Evolutionary conservation across 345 rosid genomes (phyloP).

Genomic region (Viola odorata): DNA sequence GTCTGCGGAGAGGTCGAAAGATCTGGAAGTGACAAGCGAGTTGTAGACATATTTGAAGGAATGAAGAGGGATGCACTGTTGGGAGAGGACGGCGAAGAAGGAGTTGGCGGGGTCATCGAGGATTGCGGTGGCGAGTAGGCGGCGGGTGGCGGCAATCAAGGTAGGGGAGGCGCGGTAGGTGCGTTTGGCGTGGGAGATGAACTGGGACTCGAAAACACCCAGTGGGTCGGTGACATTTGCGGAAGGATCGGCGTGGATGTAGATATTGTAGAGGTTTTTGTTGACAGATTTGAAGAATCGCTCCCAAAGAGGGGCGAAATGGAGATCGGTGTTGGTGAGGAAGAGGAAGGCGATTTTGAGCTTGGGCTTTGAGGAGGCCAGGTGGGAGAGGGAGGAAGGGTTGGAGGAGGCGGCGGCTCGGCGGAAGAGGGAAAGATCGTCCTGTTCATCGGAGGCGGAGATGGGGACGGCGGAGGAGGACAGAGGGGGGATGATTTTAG

Average conservation of each 20-base stretch:
- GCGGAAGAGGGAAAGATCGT: constrained; percentile 62
- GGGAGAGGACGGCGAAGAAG: constrained; percentile 79
- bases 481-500: constrained; percentile 27
- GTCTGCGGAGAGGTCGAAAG: constrained; percentile 50
- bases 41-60: constrained; percentile 61
- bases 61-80: constrained; percentile 78
- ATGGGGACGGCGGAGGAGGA: constrained; percentile 31
- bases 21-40: constrained; percentile 43
- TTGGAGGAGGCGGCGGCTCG: constrained; percentile 40
- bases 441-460: constrained; percentile 64
- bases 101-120: constrained; percentile 86
- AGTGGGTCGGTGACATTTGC: constrained; percentile 46
- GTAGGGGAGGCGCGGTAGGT: constrained; percentile 88
- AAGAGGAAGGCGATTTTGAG: constrained; percentile 87
- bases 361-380: constrained; percentile 44
- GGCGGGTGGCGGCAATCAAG: constrained; percentile 82
- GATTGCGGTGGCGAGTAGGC: constrained; percentile 78
- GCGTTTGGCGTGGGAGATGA: constrained; percentile 55
- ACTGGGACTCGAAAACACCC: constrained; percentile 39
- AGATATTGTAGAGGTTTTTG: constrained; percentile 55
- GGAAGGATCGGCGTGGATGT: constrained; percentile 83
- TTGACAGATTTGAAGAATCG: constrained; percentile 44
- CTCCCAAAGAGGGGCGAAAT: constrained; percentile 78
- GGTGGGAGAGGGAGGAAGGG: constrained; percentile 46
- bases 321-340: constrained; percentile 85